Base-by-base conservation (phyloP, 2,329 filamentous ascomycete species). In the Diplodia seriata region DNA sequence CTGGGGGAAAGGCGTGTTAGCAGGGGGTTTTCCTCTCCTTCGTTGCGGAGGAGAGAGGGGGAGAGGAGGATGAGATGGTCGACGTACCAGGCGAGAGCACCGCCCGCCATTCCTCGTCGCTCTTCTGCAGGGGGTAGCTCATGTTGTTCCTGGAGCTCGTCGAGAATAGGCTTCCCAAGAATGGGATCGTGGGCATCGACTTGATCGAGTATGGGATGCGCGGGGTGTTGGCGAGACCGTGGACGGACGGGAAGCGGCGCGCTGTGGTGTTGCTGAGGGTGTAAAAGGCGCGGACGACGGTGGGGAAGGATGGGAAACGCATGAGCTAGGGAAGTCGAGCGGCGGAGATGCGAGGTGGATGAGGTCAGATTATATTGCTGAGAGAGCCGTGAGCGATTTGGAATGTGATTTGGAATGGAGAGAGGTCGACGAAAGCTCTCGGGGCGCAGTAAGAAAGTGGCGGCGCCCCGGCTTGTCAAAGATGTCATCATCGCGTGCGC, bases 101-200 rank as follows among this genome's bases (percentile, higher is more conserved):
- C 9, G 94, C 91, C 72, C 89, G 90, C 95, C 95, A 99, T 82
- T 98, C 93, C 68, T 92, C 87, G 26, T 93, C 86, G 49, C 84
- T 87, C 79, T 93, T 92, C 78, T 95, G 82, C 64, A 95, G 87
- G n/a, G 95, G 92, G 74, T 90, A 94, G 76, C 71, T 75, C 50
- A 73, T 76, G 67, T 83, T 80, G 29, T 85, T 82, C 9, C 49
- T 15, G 33, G 29, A 23, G 51, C 81, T 83, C 63, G 86, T 89
- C 66, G 89, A 85, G 75, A 97, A 97, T 1, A 97, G 82, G 67
- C 90, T 88, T 72, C 91, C 85, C 47, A 97, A 75, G 72, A 97
- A 92, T 1, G 93, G 91, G 74, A 97, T 90, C 1, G 86, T 86
- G 65, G 92, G 89, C 87, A 94, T 93, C 73, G 91, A 86, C 38